Evolutionary conservation across 2,329 filamentous ascomycete genomes (phyloP).

Genomic region (Purpureocillium lavendulum): DNA sequence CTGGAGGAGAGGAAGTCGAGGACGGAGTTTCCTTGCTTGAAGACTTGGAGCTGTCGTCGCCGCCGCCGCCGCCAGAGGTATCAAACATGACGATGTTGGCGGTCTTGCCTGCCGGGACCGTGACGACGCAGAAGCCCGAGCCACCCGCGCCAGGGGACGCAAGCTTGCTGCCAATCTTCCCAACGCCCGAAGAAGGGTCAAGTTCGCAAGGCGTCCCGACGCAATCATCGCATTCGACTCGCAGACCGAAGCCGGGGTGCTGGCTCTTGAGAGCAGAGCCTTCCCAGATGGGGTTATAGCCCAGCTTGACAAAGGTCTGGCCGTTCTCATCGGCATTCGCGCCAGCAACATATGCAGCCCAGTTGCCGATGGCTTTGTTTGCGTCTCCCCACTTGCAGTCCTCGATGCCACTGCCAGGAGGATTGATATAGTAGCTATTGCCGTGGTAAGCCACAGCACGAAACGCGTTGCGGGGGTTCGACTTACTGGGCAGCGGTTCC

Average conservation of each 20-base stretch:
- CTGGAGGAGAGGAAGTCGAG: neutral
- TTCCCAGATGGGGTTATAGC: slow-evolving; percentile 69
- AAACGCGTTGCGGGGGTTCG: neutral
- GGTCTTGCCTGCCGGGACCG: slow-evolving; percentile 55
- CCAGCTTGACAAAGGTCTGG: slow-evolving; percentile 65
- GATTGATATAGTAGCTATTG: slow-evolving; percentile 68
- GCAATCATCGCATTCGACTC: slow-evolving; percentile 63
- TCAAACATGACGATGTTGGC: slow-evolving; percentile 60
- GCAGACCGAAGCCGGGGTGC: slow-evolving; percentile 55
- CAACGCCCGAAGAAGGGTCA: slow-evolving; percentile 49
- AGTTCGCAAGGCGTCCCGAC: slow-evolving; percentile 69
- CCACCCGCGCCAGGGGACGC: slow-evolving; percentile 55
- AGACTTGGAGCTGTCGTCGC: slow-evolving; percentile 10
- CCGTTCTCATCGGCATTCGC: slow-evolving; percentile 60
- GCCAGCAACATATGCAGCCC: slow-evolving; percentile 68
- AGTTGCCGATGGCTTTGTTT: slow-evolving; percentile 60
- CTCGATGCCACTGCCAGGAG: slow-evolving; percentile 54
- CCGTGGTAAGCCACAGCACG: slow-evolving; percentile 9
- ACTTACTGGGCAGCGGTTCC: slow-evolving; percentile 66
- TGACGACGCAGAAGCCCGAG: slow-evolving; percentile 68
- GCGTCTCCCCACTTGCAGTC: slow-evolving; percentile 66
- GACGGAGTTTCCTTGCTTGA: neutral
- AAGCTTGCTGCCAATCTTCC: slow-evolving; percentile 48
- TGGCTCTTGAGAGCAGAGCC: slow-evolving; percentile 55
- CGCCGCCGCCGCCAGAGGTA: slow-evolving; percentile 27